Percentiles rank a stretch among this genome's conserved stretches.
phyloP scores from a whole-genome alignment of 371 early-diverging fungal species.

The Enteropsectra breve region DNA sequence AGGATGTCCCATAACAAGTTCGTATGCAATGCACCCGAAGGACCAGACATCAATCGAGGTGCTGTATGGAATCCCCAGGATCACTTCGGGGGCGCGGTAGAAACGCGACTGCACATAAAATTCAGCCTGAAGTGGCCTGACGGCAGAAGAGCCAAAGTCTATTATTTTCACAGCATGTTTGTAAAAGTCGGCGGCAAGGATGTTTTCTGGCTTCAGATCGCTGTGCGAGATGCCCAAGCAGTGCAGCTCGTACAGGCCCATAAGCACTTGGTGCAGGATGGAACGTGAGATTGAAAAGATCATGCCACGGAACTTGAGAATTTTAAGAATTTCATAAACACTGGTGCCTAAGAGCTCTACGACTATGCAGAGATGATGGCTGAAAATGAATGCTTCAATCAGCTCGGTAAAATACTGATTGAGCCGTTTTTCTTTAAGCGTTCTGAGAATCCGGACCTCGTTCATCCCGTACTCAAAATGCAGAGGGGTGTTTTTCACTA shows the following conservation, averaged over 20 bases:
- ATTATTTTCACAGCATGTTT: conserved; percentile 79
- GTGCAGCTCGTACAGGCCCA: conserved; percentile 69
- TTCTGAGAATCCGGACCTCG: conserved; percentile 65
- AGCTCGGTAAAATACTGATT: conserved; percentile 62
- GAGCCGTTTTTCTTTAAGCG: conserved; percentile 21
- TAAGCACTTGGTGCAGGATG: conserved; percentile 73
- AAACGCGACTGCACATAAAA: conserved; percentile 88
- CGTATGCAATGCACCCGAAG: conserved; percentile 69
- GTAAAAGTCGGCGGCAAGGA: conserved; percentile 65
- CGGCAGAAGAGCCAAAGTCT: conserved; percentile 88
- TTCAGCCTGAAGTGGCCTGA: conserved; percentile 69
- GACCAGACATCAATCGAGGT: conserved; percentile 89
- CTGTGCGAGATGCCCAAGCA: conserved; percentile 80
- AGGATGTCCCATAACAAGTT: conserved; percentile 66
- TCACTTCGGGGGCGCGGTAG: conserved; percentile 87
- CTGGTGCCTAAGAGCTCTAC: conserved; percentile 82
- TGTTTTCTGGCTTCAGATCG: conserved; percentile 93
- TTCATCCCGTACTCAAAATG: conserved; percentile 79
- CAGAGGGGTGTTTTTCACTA: conserved; percentile 79
- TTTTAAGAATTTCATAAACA: conserved; percentile 77
- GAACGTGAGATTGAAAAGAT: conserved; percentile 70
- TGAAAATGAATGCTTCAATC: conserved; percentile 71
- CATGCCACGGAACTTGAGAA: conserved; percentile 74
- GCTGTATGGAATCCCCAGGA: conserved; percentile 78
- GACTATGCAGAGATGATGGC: conserved; percentile 79